Evolutionary conservation across 768 basidiomycete species (phyloP), one percentile per base, ranked within the genome.

Genomic region (Rickenella mellea): DNA sequence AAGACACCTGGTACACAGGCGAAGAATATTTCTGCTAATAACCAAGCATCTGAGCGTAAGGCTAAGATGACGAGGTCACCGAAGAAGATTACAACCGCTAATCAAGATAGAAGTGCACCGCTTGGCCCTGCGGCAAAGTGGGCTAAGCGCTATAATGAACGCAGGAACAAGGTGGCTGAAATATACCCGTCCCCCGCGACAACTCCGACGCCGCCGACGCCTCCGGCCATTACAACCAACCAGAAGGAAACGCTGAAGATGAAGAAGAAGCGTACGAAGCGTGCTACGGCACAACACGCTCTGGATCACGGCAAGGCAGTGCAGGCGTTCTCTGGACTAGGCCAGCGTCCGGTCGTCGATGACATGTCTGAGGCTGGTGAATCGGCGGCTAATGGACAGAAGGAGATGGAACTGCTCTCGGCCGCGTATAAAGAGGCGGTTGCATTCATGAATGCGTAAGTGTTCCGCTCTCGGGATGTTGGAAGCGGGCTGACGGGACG

Each of bases 401-500:
- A 11, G 15, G 12, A 21, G 21, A 9, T 51, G 25, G 56, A 52
- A 29, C 53, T 46, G 25, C 40, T 45, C 3, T 43, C 43, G 11
- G 46, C 63, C 10, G 58, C 69, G 35, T 80, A 78, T 52, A 64
- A 78, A 41, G 76, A 77, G 44, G 82, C 82, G 1, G 67, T 71
- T 10, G 61, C 59, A 30, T 82, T 69, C 55, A 78, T 84, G 44
- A 71, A 73, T 8, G 69, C 71, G 80, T 83, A 54, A 42, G 78
- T 76, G 40, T 14, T 37, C 20, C 25, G 42, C 22, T 43, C 44
- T 29, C 5, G 5, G 14, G 41, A 5, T 27, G 12, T n/a, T n/a
- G n/a, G n/a, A n/a, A n/a, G n/a, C n/a, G n/a, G n/a, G n/a, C n/a
- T n/a, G n/a, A n/a, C n/a, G n/a, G 14, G 33, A 21, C 32, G 25